phyloP scores from a whole-genome alignment of 1,284 basidiomycete genomes.

The Meira miltonrushii region DNA sequence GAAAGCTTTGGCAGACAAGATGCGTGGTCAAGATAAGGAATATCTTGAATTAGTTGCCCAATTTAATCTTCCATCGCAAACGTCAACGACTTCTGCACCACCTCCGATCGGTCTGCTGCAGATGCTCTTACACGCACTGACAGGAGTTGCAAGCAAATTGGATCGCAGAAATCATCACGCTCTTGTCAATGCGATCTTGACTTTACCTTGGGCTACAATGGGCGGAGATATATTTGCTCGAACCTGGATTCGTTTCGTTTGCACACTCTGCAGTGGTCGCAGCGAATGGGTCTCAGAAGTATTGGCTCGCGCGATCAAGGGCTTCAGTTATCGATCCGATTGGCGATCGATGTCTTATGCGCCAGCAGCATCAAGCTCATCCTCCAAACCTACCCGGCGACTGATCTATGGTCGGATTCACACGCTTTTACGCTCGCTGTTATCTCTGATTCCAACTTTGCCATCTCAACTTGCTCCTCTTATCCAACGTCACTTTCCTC shows the following conservation, averaged over 20 bases:
- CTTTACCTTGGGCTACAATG: conserved; percentile 68
- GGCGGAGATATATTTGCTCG: conserved; percentile 62
- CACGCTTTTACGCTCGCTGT: conserved; percentile 72
- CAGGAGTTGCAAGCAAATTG: conserved; percentile 59
- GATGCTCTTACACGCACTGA: conserved; percentile 52
- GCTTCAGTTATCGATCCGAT: conserved; percentile 69
- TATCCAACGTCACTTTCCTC: conserved; percentile 78
- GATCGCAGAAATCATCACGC: conserved; percentile 68
- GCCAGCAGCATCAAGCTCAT: neutral
- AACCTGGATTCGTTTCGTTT: conserved; percentile 62
- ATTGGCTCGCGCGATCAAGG: conserved; percentile 72
- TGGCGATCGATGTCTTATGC: conserved; percentile 8
- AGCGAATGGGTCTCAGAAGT: conserved; percentile 85
- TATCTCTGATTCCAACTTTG: conserved; percentile 67
- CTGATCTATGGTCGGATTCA: conserved; percentile 83
- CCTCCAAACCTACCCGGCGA: conserved; percentile 60
- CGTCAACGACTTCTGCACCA: conserved; percentile 16
- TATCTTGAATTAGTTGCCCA: conserved; percentile 60
- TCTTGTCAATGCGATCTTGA: conserved; percentile 80
- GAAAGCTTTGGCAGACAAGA: conserved; percentile 66
- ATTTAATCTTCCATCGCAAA: conserved; percentile 48
- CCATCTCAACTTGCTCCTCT: conserved; percentile 65
- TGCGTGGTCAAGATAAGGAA: conserved; percentile 25
- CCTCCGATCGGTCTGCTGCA: conserved; percentile 31
- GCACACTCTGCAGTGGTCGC: conserved; percentile 85